phyloP scores from a whole-genome alignment of 139 green algal species.

The Coelastrella sp. region DNA sequence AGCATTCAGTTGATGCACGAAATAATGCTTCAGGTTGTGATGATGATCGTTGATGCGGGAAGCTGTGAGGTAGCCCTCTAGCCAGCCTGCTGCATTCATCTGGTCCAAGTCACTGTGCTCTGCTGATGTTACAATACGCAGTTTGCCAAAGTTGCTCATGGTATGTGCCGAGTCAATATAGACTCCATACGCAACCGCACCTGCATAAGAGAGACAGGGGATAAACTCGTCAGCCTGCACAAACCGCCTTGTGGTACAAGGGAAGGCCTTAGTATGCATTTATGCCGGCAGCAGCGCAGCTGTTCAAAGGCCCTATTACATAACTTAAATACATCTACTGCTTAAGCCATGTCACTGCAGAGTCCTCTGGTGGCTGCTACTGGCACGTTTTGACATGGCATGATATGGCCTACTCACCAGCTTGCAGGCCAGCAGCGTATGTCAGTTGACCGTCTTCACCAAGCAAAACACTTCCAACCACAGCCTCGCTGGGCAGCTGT shows the following conservation, averaged over 20 bases:
- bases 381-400: not conserved
- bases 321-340: too few species aligned
- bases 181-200: conserved; percentile 51
- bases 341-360: not conserved
- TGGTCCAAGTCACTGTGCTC: conserved; percentile 39
- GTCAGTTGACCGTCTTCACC: not conserved
- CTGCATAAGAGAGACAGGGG: not conserved
- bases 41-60: conserved; percentile 67
- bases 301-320: not conserved
- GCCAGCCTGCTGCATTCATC: conserved; percentile 64
- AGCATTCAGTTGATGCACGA: conserved; percentile 59
- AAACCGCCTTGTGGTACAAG: too few species aligned
- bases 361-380: not conserved
- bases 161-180: conserved; percentile 64
- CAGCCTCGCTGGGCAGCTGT: not conserved
- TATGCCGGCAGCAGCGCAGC: not conserved
- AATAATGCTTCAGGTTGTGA: conserved; percentile 70
- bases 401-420: not conserved
- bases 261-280: not conserved
- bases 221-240: too few species aligned
- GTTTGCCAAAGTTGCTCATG: conserved; percentile 72
- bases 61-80: conserved; percentile 75
- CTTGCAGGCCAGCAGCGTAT: not conserved
- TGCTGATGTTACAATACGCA: conserved; percentile 50
- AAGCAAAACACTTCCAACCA: not conserved